Conservation (phyloP, 2,329 filamentous ascomycete species). For the Herpotrichia juniperi region DNA sequence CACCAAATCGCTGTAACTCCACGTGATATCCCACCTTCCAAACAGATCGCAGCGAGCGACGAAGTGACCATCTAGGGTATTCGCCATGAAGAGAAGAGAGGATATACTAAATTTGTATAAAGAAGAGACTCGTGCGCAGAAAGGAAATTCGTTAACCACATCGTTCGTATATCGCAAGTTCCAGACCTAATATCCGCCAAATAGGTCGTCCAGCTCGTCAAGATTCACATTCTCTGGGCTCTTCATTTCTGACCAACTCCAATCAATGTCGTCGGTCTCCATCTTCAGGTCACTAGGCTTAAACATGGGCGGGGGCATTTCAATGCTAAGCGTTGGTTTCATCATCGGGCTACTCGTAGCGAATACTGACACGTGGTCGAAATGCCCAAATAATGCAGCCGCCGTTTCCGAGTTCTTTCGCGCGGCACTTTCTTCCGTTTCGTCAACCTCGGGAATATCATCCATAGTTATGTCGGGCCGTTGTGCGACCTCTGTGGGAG, state of each 20-base stretch:
- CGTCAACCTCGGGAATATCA: slow-evolving; percentile 46
- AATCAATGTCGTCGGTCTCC: slow-evolving; percentile 39
- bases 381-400: slow-evolving; percentile 56
- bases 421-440: slow-evolving; percentile 56
- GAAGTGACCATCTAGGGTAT: slow-evolving; percentile 38
- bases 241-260: slow-evolving; percentile 55
- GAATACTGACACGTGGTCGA: slow-evolving; percentile 45
- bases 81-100: slow-evolving; percentile 31
- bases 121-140: slow-evolving; percentile 17
- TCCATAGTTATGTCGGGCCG: slow-evolving; percentile 42
- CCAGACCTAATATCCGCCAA: slow-evolving; percentile 69
- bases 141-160: slow-evolving; percentile 37
- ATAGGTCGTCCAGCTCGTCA: slow-evolving; percentile 87
- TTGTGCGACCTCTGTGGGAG: slow-evolving; percentile 41
- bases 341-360: slow-evolving; percentile 54
- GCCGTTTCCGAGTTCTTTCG: slow-evolving; percentile 58
- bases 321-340: slow-evolving; percentile 44
- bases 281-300: slow-evolving; percentile 41
- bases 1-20: slow-evolving; percentile 35
- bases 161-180: slow-evolving; percentile 18
- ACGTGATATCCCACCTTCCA: slow-evolving; percentile 30
- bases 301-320: slow-evolving; percentile 38
- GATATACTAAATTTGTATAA: slow-evolving; percentile 24
- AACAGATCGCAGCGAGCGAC: slow-evolving; percentile 32
- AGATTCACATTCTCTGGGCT: slow-evolving; percentile 90